These are phyloP conservation scores for Peribolospora kevripleyi DNA, from an alignment of 768 basidiomycete genomes.

Conservation along the genomic window DNA sequence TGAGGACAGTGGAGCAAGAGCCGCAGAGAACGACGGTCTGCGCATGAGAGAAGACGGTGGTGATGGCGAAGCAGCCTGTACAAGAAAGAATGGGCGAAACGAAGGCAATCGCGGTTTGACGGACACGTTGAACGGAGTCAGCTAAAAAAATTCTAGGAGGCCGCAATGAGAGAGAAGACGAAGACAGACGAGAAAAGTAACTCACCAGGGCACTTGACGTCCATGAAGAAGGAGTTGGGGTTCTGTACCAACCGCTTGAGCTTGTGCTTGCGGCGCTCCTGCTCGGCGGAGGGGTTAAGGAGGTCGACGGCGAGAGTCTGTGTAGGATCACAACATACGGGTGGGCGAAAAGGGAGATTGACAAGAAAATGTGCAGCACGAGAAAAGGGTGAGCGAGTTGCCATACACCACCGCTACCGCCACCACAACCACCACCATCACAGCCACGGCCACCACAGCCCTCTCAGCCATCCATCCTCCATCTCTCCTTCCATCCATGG, in stretches of 20 bases:
- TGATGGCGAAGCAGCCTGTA: constrained; percentile 78
- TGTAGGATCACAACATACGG: no score
- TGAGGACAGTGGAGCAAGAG: constrained; percentile 77
- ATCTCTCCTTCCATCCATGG: no score
- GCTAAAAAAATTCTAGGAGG: background rate
- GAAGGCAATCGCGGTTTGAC: background rate
- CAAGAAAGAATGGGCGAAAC: background rate
- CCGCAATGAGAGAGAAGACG: background rate
- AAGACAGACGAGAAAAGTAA: constrained; percentile 2
- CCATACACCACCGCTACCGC: no score
- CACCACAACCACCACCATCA: no score
- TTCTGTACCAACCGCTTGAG: constrained; percentile 97
- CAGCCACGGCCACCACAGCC: no score
- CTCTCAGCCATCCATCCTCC: no score
- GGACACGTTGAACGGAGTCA: background rate
- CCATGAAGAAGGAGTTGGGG: constrained; percentile 99
- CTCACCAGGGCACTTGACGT: constrained; percentile 92
- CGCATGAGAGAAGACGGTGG: constrained; percentile 97
- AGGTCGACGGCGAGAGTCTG: constrained; percentile 94
- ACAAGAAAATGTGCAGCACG: no score
- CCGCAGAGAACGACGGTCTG: constrained; percentile 89
- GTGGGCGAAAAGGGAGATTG: no score
- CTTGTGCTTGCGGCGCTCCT: constrained; percentile 72
- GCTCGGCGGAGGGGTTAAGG: constrained; percentile 74
- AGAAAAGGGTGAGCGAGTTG: no score